These are phyloP conservation scores for Cerioporus squamosus DNA, from an alignment of 1,284 basidiomycete species.

Conservation along the genomic window DNA sequence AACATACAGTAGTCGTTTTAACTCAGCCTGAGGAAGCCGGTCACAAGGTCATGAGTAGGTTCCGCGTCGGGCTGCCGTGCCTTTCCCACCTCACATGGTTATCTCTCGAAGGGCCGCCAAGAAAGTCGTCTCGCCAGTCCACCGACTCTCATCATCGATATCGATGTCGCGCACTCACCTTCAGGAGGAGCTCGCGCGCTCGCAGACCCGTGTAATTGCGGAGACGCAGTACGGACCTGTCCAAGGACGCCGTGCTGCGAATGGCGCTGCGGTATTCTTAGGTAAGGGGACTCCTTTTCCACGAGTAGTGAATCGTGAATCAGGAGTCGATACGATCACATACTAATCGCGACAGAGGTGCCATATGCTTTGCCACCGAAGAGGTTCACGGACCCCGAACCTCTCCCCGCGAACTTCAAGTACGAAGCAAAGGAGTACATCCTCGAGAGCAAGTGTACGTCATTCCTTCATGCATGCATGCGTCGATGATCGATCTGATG, in stretches of 20 bases:
- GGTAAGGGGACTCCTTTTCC: constrained; percentile 41
- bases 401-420: constrained; percentile 53
- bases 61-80: no score
- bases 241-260: constrained; percentile 59
- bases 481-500: background rate
- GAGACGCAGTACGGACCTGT: constrained; percentile 59
- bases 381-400: constrained; percentile 66
- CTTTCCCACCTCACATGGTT: no score
- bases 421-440: constrained; percentile 69
- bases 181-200: constrained; percentile 37
- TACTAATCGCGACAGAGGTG: constrained; percentile 51
- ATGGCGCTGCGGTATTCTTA: constrained; percentile 65
- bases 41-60: no score
- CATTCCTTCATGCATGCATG: background rate
- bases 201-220: constrained; percentile 46
- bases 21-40: no score
- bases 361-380: constrained; percentile 70
- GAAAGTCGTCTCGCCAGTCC: constrained; percentile 41
- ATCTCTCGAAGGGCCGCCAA: no score
- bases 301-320: background rate
- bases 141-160: constrained; percentile 44
- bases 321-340: background rate
- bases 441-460: constrained; percentile 60
- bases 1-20: no score
- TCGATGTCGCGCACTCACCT: constrained; percentile 31